Conservation (phyloP, 2,329 filamentous ascomycete genomes). For the Alternaria triticina region DNA sequence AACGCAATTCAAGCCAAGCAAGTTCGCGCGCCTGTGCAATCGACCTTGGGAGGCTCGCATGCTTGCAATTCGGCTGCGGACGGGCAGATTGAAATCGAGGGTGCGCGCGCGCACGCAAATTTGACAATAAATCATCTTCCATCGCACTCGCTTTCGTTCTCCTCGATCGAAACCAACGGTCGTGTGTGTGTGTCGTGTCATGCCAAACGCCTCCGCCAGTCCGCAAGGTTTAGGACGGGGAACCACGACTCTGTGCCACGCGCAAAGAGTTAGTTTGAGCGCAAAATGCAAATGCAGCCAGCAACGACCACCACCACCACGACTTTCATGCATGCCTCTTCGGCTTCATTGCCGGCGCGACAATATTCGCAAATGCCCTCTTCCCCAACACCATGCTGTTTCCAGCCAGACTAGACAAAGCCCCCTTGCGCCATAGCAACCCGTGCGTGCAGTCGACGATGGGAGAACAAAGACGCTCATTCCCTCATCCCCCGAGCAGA, state of each 20-base stretch:
- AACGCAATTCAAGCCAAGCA: constrained; percentile 2
- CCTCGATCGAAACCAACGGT: neutral
- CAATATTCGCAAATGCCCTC: neutral
- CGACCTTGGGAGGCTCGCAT: neutral
- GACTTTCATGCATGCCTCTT: neutral
- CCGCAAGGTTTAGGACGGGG: neutral
- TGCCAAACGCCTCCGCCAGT: neutral
- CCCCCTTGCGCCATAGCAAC: neutral
- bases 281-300: neutral
- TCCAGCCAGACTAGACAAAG: constrained; percentile 1
- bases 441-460: neutral
- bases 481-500: neutral
- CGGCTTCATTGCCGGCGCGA: neutral
- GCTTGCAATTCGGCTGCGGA: neutral
- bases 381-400: neutral
- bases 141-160: neutral
- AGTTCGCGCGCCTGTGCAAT: neutral
- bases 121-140: neutral
- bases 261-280: neutral
- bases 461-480: neutral
- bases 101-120: neutral
- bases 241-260: neutral
- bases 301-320: neutral
- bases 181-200: neutral
- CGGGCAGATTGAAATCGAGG: neutral